Evolutionary conservation across 129 eudicot genomes (phyloP).

Genomic region (sunflower (Helianthus annuus)): DNA sequence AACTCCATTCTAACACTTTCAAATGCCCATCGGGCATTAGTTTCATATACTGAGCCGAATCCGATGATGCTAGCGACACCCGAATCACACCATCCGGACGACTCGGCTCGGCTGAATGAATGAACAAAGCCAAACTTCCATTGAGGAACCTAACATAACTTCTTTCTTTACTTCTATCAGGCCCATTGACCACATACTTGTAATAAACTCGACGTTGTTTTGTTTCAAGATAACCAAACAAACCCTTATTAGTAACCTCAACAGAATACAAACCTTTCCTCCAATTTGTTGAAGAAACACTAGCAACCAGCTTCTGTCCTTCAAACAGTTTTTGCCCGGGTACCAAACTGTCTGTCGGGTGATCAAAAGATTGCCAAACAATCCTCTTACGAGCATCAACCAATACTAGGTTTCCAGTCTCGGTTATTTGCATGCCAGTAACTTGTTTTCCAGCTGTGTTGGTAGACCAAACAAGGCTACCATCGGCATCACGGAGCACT

Average conservation of each 20-base stretch:
- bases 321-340: slow-evolving; percentile 39
- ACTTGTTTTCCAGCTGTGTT: slow-evolving; percentile 28
- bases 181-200: slow-evolving; percentile 10
- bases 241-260: slow-evolving; percentile 11
- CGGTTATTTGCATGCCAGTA: slow-evolving; percentile 27
- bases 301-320: slow-evolving; percentile 29
- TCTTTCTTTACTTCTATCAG: slow-evolving; percentile 18
- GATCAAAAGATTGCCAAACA: slow-evolving; percentile 47
- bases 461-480: slow-evolving; percentile 44
- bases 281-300: slow-evolving; percentile 35
- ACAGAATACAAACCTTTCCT: slow-evolving; percentile 28
- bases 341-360: slow-evolving; percentile 48
- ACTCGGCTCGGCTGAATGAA: slow-evolving; percentile 39
- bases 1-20: slow-evolving; percentile 42
- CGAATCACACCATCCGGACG: slow-evolving; percentile 31
- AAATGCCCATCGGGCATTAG: slow-evolving; percentile 45
- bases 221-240: slow-evolving; percentile 30
- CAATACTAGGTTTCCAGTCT: slow-evolving; percentile 33
- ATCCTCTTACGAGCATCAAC: slow-evolving; percentile 12
- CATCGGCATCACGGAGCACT: slow-evolving; percentile 38
- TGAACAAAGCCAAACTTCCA: slow-evolving; percentile 39
- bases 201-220: slow-evolving; percentile 37
- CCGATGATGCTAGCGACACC: slow-evolving; percentile 30
- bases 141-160: slow-evolving; percentile 37
- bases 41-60: slow-evolving; percentile 53